These are phyloP conservation scores for Pichia deserticola DNA, from an alignment of 805 yeast genomes.

Conservation along the genomic window DNA sequence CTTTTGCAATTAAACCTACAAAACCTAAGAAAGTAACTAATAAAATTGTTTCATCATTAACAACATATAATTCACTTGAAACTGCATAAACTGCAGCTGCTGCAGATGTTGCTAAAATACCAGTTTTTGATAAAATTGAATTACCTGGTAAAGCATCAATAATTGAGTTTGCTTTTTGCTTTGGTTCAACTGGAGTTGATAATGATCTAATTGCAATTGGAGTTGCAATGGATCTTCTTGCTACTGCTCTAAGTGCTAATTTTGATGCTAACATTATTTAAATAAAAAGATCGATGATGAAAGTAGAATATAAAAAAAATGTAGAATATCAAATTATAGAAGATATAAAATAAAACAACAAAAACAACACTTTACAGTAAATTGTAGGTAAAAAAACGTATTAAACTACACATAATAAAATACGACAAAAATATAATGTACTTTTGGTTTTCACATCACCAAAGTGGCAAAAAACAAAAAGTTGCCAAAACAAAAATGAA, in stretches of 20 bases:
- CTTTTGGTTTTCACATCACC: too few species aligned
- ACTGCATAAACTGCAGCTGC: constrained; percentile 94
- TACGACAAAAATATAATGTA: too few species aligned
- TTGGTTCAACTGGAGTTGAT: constrained; percentile 71
- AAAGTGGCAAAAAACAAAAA: too few species aligned
- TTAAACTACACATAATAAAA: too few species aligned
- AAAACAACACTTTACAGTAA: too few species aligned
- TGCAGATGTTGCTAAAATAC: constrained; percentile 87
- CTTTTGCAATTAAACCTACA: constrained; percentile 68
- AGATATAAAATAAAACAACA: too few species aligned
- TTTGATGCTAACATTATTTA: constrained; percentile 17
- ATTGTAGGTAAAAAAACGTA: too few species aligned
- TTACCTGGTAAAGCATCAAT: constrained; percentile 92
- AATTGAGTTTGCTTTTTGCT: constrained; percentile 82
- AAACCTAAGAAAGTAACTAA: constrained; percentile 75
- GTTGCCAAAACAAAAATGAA: too few species aligned
- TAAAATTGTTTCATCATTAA: constrained; percentile 90
- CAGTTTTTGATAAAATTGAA: constrained; percentile 83
- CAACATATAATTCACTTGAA: constrained; percentile 84
- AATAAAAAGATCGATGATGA: background rate
- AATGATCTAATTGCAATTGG: constrained; percentile 55
- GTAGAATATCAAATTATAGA: too few species aligned
- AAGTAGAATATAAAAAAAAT: background rate
- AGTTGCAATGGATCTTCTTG: constrained; percentile 21
- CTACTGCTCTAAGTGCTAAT: constrained; percentile 28